Evolutionary conservation across 169 alveolate species (phyloP).

Genomic region (Eimeria tenella): DNA sequence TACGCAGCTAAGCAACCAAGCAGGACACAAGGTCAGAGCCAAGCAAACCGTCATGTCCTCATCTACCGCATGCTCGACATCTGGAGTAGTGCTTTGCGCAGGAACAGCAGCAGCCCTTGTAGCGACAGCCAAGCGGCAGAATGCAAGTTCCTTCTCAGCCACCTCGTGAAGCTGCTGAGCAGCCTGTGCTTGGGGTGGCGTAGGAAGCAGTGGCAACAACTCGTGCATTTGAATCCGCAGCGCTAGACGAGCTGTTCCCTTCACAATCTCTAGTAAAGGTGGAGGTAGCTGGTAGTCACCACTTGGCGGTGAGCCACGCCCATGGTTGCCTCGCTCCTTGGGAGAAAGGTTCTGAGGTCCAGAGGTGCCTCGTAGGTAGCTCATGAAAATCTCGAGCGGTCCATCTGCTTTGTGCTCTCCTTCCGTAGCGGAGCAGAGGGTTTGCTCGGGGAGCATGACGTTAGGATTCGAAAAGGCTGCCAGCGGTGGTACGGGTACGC

Average conservation of each 20-base stretch:
- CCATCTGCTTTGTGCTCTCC: constrained; percentile 4
- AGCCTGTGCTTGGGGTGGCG: constrained; percentile 42
- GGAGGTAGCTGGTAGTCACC: neutral
- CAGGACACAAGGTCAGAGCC: constrained; percentile 28
- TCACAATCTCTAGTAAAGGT: neutral
- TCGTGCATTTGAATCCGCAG: constrained; percentile 25
- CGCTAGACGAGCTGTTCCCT: constrained; percentile 13
- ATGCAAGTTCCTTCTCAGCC: constrained; percentile 2
- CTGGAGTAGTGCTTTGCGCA: neutral
- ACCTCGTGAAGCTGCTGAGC: constrained; percentile 18
- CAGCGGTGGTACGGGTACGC: neutral
- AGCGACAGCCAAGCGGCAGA: neutral
- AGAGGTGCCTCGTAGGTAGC: neutral
- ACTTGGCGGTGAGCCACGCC: no score
- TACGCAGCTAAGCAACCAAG: constrained; percentile 40
- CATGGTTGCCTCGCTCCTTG: no score
- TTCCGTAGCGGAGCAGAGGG: neutral
- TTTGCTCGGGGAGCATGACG: neutral
- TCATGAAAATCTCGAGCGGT: neutral
- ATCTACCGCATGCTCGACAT: neutral
- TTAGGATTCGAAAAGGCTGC: neutral
- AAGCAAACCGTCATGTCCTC: neutral
- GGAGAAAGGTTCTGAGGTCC: no score
- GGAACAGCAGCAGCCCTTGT: constrained; percentile 2
- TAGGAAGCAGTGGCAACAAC: constrained; percentile 57